phyloP scores from a whole-genome alignment of 139 green algal species.

The Coelastrella sp. region DNA sequence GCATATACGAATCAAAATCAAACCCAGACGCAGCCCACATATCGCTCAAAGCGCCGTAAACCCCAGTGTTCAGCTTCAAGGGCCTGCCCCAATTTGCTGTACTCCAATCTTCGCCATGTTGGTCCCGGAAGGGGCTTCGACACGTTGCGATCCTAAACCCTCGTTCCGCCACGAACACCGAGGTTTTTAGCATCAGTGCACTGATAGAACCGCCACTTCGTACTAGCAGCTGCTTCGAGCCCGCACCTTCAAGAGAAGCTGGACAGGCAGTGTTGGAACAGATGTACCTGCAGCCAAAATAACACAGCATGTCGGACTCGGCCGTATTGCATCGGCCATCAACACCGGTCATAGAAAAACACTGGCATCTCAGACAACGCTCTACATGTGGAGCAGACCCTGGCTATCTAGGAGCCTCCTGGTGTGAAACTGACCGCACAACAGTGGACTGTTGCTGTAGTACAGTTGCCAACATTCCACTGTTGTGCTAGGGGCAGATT shows the following conservation, averaged over 20 bases:
- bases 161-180: not conserved
- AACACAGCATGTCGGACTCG: not conserved
- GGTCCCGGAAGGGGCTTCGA: conserved; percentile 20
- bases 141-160: not conserved
- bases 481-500: too few relatives aligned
- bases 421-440: too few relatives aligned
- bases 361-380: too few relatives aligned
- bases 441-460: too few relatives aligned
- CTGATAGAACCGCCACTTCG: conserved; percentile 6
- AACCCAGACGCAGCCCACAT: conserved; percentile 52
- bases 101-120: conserved; percentile 23
- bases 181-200: conserved; percentile 11
- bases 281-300: not conserved
- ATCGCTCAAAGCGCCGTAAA: conserved; percentile 43
- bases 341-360: too few relatives aligned
- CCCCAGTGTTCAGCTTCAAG: conserved; percentile 44
- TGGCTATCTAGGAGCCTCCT: too few relatives aligned
- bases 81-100: conserved; percentile 52
- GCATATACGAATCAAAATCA: conserved; percentile 63
- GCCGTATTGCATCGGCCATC: too few relatives aligned
- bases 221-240: not conserved
- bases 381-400: too few relatives aligned
- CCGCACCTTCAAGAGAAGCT: not conserved
- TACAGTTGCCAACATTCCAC: too few relatives aligned
- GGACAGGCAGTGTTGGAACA: not conserved